Evolutionary conservation across 805 yeast species (phyloP).

Genomic region (Nakazawaea ishiwadae): DNA sequence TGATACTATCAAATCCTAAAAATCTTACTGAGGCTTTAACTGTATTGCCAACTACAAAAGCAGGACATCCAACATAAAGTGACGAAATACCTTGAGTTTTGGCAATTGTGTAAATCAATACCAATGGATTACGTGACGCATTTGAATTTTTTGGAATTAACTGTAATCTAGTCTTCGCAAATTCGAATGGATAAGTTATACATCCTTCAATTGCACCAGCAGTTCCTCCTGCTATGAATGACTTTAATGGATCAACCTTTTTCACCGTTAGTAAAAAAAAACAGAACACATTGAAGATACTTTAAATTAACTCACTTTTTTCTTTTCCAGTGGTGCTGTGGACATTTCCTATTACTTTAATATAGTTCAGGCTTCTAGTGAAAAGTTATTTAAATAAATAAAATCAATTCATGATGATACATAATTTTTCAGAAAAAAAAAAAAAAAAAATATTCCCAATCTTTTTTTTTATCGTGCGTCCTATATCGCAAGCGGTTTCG

Average conservation of each 20-base stretch:
- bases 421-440: not conserved
- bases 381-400: no score
- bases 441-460: not conserved
- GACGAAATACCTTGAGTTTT: conserved; percentile 74
- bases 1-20: conserved; percentile 87
- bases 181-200: conserved; percentile 93
- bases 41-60: conserved; percentile 92
- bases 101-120: conserved; percentile 69
- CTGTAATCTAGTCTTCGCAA: conserved; percentile 92
- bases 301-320: conserved; percentile 5
- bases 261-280: not conserved
- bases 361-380: no score
- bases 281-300: not conserved
- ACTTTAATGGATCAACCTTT: conserved; percentile 65
- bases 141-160: conserved; percentile 61
- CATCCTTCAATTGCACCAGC: conserved; percentile 97
- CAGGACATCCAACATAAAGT: conserved; percentile 93
- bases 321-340: conserved; percentile 1
- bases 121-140: conserved; percentile 78
- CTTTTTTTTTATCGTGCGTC: not conserved
- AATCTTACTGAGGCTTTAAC: conserved; percentile 95
- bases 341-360: not conserved
- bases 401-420: no score
- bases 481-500: conserved; percentile 7
- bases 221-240: conserved; percentile 91